phyloP scores from a whole-genome alignment of 2,329 filamentous ascomycete genomes.

The Aschersonia sp. region DNA sequence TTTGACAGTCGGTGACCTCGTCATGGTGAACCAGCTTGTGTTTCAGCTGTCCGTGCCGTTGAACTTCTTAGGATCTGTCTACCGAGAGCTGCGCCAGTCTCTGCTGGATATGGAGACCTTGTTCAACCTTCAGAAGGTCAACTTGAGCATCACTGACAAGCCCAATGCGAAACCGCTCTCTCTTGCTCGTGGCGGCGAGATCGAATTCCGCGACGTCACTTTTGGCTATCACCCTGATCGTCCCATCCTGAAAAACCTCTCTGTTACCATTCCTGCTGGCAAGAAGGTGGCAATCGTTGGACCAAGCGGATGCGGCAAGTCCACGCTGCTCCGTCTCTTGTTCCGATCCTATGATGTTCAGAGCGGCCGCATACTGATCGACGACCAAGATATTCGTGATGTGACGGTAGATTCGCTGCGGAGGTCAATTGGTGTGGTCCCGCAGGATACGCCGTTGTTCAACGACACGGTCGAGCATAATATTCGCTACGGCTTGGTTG shows the following conservation, averaged over 20 bases:
- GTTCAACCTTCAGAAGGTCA: constrained; percentile 94
- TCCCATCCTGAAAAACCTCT: constrained; percentile 74
- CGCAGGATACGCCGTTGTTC: constrained; percentile 93
- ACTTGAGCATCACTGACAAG: constrained; percentile 70
- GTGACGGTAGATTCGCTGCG: constrained; percentile 74
- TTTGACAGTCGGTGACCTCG: constrained; percentile 85
- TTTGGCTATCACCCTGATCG: constrained; percentile 85
- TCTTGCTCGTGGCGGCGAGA: constrained; percentile 69
- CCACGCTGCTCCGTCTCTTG: constrained; percentile 75
- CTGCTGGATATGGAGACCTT: constrained; percentile 97
- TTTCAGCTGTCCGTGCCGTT: constrained; percentile 95
- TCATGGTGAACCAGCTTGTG: constrained; percentile 98
- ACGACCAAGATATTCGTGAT: constrained; percentile 80
- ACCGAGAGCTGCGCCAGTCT: constrained; percentile 87
- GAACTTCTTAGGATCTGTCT: constrained; percentile 97
- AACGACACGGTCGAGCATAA: constrained; percentile 95
- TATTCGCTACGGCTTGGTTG: constrained; percentile 79
- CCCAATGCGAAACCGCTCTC: constrained; percentile 59
- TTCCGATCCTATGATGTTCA: constrained; percentile 94
- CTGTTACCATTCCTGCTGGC: constrained; percentile 80
- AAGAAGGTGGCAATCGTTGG: constrained; percentile 95
- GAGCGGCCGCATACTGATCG: constrained; percentile 71
- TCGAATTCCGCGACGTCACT: constrained; percentile 85
- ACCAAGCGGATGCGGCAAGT: constrained; percentile 91
- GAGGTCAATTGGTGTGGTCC: constrained; percentile 81